A percentile compares a stretch with the other conserved stretches of the same genome.
These are phyloP conservation scores for Boletus smithii DNA, from an alignment of 1,284 basidiomycete genomes.

Conservation along the genomic window DNA sequence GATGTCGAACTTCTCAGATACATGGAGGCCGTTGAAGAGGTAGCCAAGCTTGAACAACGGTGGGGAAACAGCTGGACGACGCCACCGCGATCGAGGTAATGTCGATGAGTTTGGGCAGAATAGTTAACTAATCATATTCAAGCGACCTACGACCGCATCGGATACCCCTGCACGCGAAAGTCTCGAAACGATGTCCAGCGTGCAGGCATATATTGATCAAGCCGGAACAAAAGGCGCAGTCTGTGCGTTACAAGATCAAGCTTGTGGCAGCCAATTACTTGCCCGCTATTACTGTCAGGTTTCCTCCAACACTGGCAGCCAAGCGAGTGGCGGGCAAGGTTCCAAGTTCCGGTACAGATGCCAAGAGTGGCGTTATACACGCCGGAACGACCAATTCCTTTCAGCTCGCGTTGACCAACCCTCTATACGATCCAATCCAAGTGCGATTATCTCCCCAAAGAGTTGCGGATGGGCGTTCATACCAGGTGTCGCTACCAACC, in stretches of 20 bases:
- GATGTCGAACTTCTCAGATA: slow-evolving; percentile 69
- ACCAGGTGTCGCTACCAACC: slow-evolving; percentile 74
- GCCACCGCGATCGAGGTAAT: slow-evolving; percentile 60
- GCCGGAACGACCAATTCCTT: slow-evolving; percentile 81
- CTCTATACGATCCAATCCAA: slow-evolving; percentile 90
- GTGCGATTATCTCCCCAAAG: slow-evolving; percentile 76
- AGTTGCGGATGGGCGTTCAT: slow-evolving; percentile 43
- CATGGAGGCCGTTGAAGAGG: slow-evolving; percentile 58
- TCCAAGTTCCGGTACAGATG: slow-evolving; percentile 41
- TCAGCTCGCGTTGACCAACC: slow-evolving; percentile 88
- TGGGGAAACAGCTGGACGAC: slow-evolving; percentile 81
- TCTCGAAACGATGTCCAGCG: slow-evolving; percentile 90
- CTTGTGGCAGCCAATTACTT: slow-evolving; percentile 92
- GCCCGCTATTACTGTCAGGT: slow-evolving; percentile 76
- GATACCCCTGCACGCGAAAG: slow-evolving; percentile 88
- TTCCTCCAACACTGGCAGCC: slow-evolving; percentile 53
- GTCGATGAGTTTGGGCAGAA: slow-evolving; percentile 1
- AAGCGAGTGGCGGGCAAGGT: slow-evolving; percentile 48
- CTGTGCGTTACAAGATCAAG: slow-evolving; percentile 94
- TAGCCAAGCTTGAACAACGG: slow-evolving; percentile 73
- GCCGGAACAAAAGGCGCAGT: slow-evolving; percentile 94
- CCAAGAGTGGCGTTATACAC: slow-evolving; percentile 48
- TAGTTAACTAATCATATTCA: slow-evolving; percentile 11
- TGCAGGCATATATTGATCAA: slow-evolving; percentile 98
- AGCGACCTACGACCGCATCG: slow-evolving; percentile 84